Evolutionary conservation across 139 green algal species (phyloP), one percentile per base, ranked within the genome.

Genomic region (Micractinium conductrix): DNA sequence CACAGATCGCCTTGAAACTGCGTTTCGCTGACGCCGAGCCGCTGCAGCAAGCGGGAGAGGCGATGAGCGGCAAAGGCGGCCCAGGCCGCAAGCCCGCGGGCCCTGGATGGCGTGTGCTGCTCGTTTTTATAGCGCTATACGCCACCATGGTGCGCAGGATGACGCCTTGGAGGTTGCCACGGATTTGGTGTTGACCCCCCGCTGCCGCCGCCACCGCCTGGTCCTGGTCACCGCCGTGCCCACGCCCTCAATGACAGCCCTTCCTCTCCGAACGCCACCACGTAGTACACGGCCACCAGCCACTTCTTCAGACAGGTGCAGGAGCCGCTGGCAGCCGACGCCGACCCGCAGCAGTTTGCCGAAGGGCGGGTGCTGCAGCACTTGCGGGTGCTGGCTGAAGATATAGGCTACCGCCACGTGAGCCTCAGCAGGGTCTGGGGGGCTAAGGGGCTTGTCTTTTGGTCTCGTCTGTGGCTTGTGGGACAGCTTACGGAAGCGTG

Each of bases 321-420:
- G 0, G 30, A 33, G 67, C 88, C 88, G 19, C 78, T 89, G 65
- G 26, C 85, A 1, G 37, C 60, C 4, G 33, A 79, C 26, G 84
- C 86, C 0, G 40, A 84, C 0, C 8, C 60, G 3, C 1, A 0
- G 6, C 37, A 75, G 12, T 95, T 95, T 81, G 90, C 89, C 7
- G 92, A 95, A 82, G 89, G 71, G 0, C 83, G 92, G 0, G 93
- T 89, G 2, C 72, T 92, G 79, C 43, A 65, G 48, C 88, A 91
- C 62, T 78, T 90, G 30, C 9, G 63, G 6, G 21, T 69, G 3
- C 78, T 95, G 67, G 87, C 89, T n/a, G 84, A 84, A 1, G 79
- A 79, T 22, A 90, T 95, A 35, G 86, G 86, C 12, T 62, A 93
- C 48, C 75, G 91, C 17, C 81, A 90, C 43, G 86, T 88, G 33